Evolutionary conservation across 1,284 basidiomycete species (phyloP).

Genomic region (Ceratobasidium theobromae): DNA sequence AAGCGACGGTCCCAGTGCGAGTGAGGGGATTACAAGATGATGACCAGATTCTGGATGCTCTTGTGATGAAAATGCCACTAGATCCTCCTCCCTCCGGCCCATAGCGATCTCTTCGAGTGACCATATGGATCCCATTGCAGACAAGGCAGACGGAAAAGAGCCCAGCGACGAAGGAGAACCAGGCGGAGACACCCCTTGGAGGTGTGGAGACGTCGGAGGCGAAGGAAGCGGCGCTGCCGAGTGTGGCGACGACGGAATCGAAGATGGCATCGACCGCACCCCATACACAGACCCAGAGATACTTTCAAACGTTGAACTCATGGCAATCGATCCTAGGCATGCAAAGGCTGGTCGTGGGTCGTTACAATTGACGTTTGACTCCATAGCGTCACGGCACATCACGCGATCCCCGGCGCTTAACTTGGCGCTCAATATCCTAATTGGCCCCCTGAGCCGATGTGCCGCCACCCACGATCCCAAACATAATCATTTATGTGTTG

Average conservation of each 20-base stretch:
- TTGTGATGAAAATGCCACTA: conserved; percentile 29
- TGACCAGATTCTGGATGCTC: conserved; percentile 31
- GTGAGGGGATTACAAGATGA: conserved; percentile 32
- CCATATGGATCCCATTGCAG: conserved; percentile 20
- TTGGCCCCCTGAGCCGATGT: background rate
- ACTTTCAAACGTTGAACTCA: conserved; percentile 16
- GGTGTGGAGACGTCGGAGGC: conserved; percentile 25
- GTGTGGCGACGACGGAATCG: conserved; percentile 17
- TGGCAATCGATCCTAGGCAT: background rate
- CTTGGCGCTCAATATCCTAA: background rate
- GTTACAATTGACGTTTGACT: no score
- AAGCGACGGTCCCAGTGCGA: conserved; percentile 25
- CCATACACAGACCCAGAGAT: conserved; percentile 13
- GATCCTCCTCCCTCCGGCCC: background rate
- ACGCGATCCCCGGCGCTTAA: background rate
- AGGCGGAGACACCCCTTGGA: conserved; percentile 12
- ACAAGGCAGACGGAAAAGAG: conserved; percentile 17
- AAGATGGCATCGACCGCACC: conserved; percentile 13
- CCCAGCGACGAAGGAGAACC: conserved; percentile 22
- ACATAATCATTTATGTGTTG: no score
- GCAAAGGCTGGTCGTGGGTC: conserved; percentile 10
- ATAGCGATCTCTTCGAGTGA: conserved; percentile 13
- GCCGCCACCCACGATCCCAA: background rate
- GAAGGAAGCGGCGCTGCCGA: conserved; percentile 19
- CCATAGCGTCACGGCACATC: background rate